These are phyloP conservation scores for Penicillium angulare DNA, from an alignment of 495 filamentous ascomycete species.

Conservation along the genomic window DNA sequence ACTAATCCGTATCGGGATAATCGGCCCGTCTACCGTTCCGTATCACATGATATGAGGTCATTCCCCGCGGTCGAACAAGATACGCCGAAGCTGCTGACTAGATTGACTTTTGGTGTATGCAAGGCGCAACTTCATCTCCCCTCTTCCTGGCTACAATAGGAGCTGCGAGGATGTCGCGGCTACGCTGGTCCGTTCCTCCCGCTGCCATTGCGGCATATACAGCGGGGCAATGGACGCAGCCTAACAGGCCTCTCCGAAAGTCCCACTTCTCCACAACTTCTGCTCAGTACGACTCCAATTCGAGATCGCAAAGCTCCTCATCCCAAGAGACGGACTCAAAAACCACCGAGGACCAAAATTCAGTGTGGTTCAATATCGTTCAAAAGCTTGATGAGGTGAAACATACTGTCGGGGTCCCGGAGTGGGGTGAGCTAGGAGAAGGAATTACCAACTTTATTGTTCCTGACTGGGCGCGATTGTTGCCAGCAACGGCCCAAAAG, in stretches of 20 bases:
- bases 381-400: slow-evolving; percentile 53
- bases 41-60: slow-evolving; percentile 32
- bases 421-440: slow-evolving; percentile 61
- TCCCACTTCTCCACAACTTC: slow-evolving; percentile 24
- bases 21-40: slow-evolving; percentile 21
- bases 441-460: slow-evolving; percentile 67
- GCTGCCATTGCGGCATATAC: slow-evolving; percentile 35
- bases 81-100: background rate
- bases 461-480: slow-evolving; percentile 74
- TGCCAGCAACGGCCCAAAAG: slow-evolving; percentile 78
- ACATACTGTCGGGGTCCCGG: slow-evolving; percentile 52
- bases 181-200: slow-evolving; percentile 41
- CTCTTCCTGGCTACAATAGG: slow-evolving; percentile 40
- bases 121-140: slow-evolving; percentile 55
- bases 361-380: slow-evolving; percentile 60
- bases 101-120: slow-evolving; percentile 26
- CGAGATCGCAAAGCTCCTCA: slow-evolving; percentile 2
- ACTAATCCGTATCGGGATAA: slow-evolving; percentile 19
- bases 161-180: slow-evolving; percentile 27
- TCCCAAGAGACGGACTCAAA: background rate
- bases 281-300: slow-evolving; percentile 12
- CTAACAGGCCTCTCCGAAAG: slow-evolving; percentile 22
- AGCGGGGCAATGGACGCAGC: slow-evolving; percentile 25
- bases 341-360: slow-evolving; percentile 17
- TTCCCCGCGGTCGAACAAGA: slow-evolving; percentile 6